phyloP scores from a whole-genome alignment of 306 rosid genomes.

The Rosa rugosa region DNA sequence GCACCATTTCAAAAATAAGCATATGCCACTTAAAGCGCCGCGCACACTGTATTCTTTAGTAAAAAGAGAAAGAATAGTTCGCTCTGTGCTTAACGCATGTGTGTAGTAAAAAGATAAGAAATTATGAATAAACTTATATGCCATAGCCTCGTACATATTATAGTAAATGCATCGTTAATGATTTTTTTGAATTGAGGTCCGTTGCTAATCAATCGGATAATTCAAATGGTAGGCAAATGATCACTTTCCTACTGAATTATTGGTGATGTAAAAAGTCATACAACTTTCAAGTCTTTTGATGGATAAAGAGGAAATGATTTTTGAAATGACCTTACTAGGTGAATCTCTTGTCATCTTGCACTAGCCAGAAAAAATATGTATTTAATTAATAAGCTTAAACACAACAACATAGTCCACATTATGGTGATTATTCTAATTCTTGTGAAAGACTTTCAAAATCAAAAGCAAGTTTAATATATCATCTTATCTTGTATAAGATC shows the following conservation, averaged over 20 bases:
- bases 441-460: neutral
- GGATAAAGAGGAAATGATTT: conserved; percentile 11
- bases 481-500: neutral
- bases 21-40: no score
- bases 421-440: neutral
- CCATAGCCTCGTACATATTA: no score
- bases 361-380: neutral
- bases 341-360: conserved; percentile 10
- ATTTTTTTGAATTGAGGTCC: neutral
- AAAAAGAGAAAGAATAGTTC: no score
- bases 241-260: conserved; percentile 8
- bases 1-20: no score
- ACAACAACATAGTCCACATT: conserved; percentile 11
- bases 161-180: neutral
- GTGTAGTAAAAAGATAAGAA: no score
- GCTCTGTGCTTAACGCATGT: no score
- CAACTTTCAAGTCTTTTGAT: conserved; percentile 1
- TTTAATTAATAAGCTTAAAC: neutral
- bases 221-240: conserved; percentile 3
- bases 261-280: conserved; percentile 6
- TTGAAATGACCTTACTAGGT: conserved; percentile 13
- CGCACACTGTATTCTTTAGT: no score
- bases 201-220: neutral
- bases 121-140: no score
- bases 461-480: conserved; percentile 5